A percentile compares a stretch with the other conserved stretches of the same genome.
phyloP scores from a whole-genome alignment of 768 basidiomycete genomes.

The Termitomyces sp. region DNA sequence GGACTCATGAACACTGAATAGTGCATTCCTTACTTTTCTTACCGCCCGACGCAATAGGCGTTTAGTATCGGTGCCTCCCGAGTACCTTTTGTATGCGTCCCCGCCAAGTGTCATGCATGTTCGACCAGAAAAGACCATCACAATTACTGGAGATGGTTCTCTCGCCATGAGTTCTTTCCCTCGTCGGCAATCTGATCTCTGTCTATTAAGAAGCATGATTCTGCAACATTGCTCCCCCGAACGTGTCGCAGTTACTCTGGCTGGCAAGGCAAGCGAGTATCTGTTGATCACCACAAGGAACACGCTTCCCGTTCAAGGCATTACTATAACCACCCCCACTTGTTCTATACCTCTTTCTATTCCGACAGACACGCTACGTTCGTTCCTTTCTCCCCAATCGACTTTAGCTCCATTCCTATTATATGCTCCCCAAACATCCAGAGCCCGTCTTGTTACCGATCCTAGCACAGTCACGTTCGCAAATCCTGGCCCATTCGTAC shows the following conservation, averaged over 20 bases:
- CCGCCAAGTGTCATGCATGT: conserved; percentile 20
- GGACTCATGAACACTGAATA: conserved; percentile 9
- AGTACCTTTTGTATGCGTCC: conserved; percentile 25
- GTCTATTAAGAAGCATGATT: conserved; percentile 12
- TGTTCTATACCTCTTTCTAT: neutral
- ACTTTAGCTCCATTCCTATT: conserved; percentile 9
- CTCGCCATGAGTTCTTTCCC: conserved; percentile 19
- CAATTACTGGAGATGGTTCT: conserved; percentile 22
- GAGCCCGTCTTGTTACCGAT: conserved; percentile 10
- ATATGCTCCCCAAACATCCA: conserved; percentile 10
- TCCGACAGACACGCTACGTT: conserved; percentile 3
- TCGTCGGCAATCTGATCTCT: conserved; percentile 1
- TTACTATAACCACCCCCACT: neutral
- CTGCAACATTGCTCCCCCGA: conserved; percentile 5
- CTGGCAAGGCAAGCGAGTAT: neutral
- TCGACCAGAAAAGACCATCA: conserved; percentile 18
- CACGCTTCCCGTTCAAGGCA: conserved; percentile 5
- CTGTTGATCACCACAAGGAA: conserved; percentile 3
- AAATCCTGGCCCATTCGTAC: conserved; percentile 14
- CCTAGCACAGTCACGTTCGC: neutral
- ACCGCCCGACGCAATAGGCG: conserved; percentile 18
- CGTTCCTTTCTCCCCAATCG: conserved; percentile 1
- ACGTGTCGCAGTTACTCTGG: neutral
- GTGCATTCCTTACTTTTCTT: conserved; percentile 24
- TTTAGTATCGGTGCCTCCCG: conserved; percentile 17